phyloP scores from a whole-genome alignment of 2,329 filamentous ascomycete genomes.

The Xylariaceae sp. region DNA sequence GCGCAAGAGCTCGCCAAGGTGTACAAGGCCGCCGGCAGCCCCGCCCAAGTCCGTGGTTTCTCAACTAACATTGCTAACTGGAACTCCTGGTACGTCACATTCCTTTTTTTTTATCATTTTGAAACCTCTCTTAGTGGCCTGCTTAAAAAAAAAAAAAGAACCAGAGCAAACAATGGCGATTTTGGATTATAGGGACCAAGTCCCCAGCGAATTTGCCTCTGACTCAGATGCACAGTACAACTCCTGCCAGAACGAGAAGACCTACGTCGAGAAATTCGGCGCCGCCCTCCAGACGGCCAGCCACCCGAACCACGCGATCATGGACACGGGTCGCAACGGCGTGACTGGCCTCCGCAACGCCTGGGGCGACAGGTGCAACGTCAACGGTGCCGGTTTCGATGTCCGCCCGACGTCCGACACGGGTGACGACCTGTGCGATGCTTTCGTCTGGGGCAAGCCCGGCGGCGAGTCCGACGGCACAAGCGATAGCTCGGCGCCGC shows the following conservation, averaged over 20 bases:
- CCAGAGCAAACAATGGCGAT: neutral
- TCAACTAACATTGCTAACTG: conserved; percentile 57
- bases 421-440: conserved; percentile 50
- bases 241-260: conserved; percentile 51
- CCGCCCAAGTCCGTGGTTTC: conserved; percentile 50
- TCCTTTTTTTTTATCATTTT: too few relatives aligned
- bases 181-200: conserved; percentile 22
- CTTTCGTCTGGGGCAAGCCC: conserved; percentile 62
- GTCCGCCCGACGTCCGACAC: conserved; percentile 52
- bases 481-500: conserved; percentile 38
- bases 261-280: conserved; percentile 64
- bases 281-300: conserved; percentile 52
- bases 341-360: conserved; percentile 48
- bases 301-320: conserved; percentile 38
- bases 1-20: conserved; percentile 47
- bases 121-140: too few relatives aligned
- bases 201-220: conserved; percentile 31
- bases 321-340: conserved; percentile 33
- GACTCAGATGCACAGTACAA: conserved; percentile 41
- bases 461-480: conserved; percentile 48
- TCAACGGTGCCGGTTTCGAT: conserved; percentile 55
- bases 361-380: conserved; percentile 63
- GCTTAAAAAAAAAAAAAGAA: neutral
- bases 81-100: conserved; percentile 47
- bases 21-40: conserved; percentile 50